Percentiles rank a stretch among this genome's conserved stretches.
Evolutionary conservation across 805 yeast species (phyloP).

Genomic region (Kazachstania martiniae): DNA sequence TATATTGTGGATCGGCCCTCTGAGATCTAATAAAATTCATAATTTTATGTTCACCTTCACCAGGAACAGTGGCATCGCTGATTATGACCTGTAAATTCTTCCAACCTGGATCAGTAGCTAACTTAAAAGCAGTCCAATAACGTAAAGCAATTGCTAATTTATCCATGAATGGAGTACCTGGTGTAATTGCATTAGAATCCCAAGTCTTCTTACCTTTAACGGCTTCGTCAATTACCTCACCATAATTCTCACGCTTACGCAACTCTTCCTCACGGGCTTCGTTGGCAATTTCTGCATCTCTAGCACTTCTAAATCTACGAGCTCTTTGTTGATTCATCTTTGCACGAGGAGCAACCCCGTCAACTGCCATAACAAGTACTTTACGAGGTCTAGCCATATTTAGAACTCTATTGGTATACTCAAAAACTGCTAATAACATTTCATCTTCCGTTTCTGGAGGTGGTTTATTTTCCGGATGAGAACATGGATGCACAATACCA

Average conservation of each 20-base stretch:
- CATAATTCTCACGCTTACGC: constrained; percentile 23
- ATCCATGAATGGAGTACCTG: constrained; percentile 98
- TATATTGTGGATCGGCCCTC: constrained; percentile 73
- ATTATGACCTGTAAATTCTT: constrained; percentile 76
- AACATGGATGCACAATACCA: constrained; percentile 98
- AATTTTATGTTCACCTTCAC: constrained; percentile 98
- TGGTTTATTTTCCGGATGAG: constrained; percentile 94
- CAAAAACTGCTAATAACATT: constrained; percentile 88
- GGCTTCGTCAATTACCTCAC: constrained; percentile 68
- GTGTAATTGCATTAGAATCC: constrained; percentile 96
- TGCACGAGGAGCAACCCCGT: constrained; percentile 98
- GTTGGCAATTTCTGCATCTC: constrained; percentile 73
- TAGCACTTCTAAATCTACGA: constrained; percentile 84
- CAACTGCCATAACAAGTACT: constrained; percentile 88
- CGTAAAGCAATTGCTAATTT: constrained; percentile 69
- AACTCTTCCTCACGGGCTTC: constrained; percentile 51
- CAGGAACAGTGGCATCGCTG: constrained; percentile 95
- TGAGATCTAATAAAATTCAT: constrained; percentile 93
- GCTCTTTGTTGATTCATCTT: constrained; percentile 96
- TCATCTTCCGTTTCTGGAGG: constrained; percentile 96
- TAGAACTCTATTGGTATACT: constrained; percentile 83
- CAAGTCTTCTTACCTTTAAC: constrained; percentile 67
- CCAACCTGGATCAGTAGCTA: constrained; percentile 91
- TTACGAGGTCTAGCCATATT: constrained; percentile 94
- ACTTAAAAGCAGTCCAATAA: constrained; percentile 87